Evolutionary conservation across 1,284 basidiomycete genomes (phyloP), one percentile per base, ranked within the genome.

Genomic region (Pseudozyma sp.): DNA sequence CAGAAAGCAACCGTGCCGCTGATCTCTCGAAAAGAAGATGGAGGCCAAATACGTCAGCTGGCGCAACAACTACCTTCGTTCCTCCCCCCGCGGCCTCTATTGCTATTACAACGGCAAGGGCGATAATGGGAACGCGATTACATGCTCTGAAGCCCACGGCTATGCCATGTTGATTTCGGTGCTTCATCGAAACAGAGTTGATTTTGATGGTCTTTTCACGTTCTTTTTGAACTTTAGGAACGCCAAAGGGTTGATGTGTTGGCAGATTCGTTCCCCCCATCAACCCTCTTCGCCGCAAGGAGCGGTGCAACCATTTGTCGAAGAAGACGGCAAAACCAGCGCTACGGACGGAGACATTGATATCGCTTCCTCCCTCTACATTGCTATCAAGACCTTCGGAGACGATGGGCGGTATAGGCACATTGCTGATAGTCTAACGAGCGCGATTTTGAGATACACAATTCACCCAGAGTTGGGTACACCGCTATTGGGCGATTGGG

Each of bases 301-400:
- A 13, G 14, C 11, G 44, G 73, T 47, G 36, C 39, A 45, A 45
- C 77, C 48, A 1, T 82, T 72, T 51, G 74, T 77, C 13, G 76
- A 68, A 11, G 71, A 78, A 14, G 81, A 82, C 25, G 81, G 78
- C 0, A 38, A 53, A 14, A 77, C 74, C 1, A 73, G 64, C 10
- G 81, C 81, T 5, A 82, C 81, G 3, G 81, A 82, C 55, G 81
- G 81, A 43, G 80, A 82, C 49, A 69, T 82, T 35, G 81, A 82
- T 56, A 81, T 82, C 47, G 81, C 81, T 3, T 75, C 76, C 0
- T 59, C 79, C 7, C 77, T 82, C 4, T 80, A 80, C 47, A 58
- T 75, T 0, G 81, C 79, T 1, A 19, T 42, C 0, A 51, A 51
- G 13, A 39, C 40, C 19, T 82, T 77, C 55, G 67, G 77, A 0